Conservation (phyloP, 2,329 filamentous ascomycete species). For the Bipolaris bicolor region DNA sequence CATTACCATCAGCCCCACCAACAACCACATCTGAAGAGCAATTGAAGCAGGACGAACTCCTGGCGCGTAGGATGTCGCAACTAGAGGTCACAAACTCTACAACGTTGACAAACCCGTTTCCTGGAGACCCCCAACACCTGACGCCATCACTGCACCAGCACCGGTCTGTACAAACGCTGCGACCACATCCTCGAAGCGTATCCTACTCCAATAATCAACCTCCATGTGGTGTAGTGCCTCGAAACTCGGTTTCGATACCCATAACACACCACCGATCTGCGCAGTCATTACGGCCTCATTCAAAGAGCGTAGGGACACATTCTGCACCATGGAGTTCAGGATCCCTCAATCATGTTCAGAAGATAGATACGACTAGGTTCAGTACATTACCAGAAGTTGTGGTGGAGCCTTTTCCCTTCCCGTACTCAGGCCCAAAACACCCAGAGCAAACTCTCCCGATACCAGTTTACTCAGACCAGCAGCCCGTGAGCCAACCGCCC, state of each 20-base stretch:
- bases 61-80: constrained; percentile 37
- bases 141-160: constrained; percentile 8
- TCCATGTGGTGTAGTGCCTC: neutral
- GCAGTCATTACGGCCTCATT: constrained; percentile 16
- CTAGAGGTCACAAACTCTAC: constrained; percentile 36
- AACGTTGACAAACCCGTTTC: constrained; percentile 15
- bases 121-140: neutral
- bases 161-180: constrained; percentile 9
- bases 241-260: neutral
- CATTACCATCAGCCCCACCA: constrained; percentile 32
- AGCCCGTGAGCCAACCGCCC: constrained; percentile 2
- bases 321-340: constrained; percentile 22
- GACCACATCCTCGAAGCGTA: constrained; percentile 6
- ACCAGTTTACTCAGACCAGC: constrained; percentile 16
- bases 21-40: constrained; percentile 39
- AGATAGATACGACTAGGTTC: constrained; percentile 2
- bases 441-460: constrained; percentile 18
- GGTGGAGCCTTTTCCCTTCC: neutral
- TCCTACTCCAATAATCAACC: neutral
- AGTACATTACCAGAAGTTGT: constrained; percentile 28
- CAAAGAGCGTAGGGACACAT: constrained; percentile 21
- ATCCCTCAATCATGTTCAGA: constrained; percentile 16
- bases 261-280: constrained; percentile 8
- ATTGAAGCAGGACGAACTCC: constrained; percentile 38
- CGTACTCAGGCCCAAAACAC: constrained; percentile 9